Base-by-base conservation (phyloP, 371 early-diverging fungal species). In the Actinomucor elegans region DNA sequence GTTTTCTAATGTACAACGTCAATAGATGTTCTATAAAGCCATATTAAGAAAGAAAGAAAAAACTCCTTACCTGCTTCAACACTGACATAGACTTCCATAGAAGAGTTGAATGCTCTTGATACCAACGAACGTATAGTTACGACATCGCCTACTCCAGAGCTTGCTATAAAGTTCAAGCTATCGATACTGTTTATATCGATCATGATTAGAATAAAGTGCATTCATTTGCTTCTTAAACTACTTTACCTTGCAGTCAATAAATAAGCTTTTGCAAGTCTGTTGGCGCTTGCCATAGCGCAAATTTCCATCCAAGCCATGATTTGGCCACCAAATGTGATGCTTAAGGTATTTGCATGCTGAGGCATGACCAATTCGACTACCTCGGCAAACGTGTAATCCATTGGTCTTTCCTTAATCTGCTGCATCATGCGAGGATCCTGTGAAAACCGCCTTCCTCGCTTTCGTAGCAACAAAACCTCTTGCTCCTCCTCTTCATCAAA, bases 241-340 rank as follows among this genome's bases (percentile, higher is more conserved):
- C 26, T 31, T 55, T 75, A 83, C 85, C 80, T 81, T 9, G 87
- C 87, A 11, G 85, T 82, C 21, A 87, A 62, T 10, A 85, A 63
- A 48, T 76, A 79, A 4, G 77, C 74, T 50, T 81, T 64, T 0
- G 80, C 67, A 32, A 85, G 69, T 20, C 87, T 74, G 48, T 71
- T 73, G 0, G 91, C 91, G 42, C 87, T 81, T 2, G 86, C 80
- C 3, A 83, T 61, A 4, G 85, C 82, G 61, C 85, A 82, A 5
- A 61, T 69, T 59, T 90, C 91, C 87, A 90, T 87, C 86, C 86
- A 88, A 29, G 78, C 73, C 76, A 90, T 88, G 45, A 90, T 88
- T 52, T 86, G 81, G n/a, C 91, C 89, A 58, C 91, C 91, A 79
- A 90, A 90, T 5, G 88, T 88, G 34, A 87, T 86, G 21, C 76